phyloP scores from a whole-genome alignment of 2,329 filamentous ascomycete genomes.

The Hymenotorrendiella dingleyae region DNA sequence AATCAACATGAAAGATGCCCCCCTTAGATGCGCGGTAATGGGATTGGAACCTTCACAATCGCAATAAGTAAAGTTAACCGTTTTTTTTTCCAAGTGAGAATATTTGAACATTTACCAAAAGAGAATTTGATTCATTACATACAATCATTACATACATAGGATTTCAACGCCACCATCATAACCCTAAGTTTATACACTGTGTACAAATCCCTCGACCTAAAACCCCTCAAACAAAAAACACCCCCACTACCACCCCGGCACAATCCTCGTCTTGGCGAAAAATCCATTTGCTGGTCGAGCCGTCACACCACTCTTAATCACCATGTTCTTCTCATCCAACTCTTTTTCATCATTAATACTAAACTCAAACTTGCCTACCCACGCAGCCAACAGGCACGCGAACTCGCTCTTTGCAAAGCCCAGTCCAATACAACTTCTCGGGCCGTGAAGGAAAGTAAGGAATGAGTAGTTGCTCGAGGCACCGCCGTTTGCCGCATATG shows the following conservation, averaged over 20 bases:
- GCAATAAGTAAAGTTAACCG: too few species aligned
- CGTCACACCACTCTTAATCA: conserved; percentile 66
- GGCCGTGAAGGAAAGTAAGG: conserved; percentile 81
- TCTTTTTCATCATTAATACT: conserved; percentile 50
- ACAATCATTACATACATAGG: too few species aligned
- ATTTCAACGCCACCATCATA: too few species aligned
- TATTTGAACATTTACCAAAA: too few species aligned
- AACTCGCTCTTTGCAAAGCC: conserved; percentile 80
- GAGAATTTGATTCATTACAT: too few species aligned
- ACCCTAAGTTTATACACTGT: too few species aligned
- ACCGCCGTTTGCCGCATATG: conserved; percentile 45
- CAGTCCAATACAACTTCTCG: conserved; percentile 78
- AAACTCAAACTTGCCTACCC: conserved; percentile 70
- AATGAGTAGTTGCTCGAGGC: conserved; percentile 71
- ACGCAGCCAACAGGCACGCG: conserved; percentile 71
- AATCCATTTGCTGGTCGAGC: conserved; percentile 67
- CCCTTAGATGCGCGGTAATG: too few species aligned
- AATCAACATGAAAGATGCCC: too few species aligned
- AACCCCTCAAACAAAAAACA: not conserved
- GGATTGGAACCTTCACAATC: too few species aligned
- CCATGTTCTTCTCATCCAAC: conserved; percentile 59
- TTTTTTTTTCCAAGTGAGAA: too few species aligned
- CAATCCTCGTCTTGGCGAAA: conserved; percentile 56
- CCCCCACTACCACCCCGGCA: conserved; percentile 59
- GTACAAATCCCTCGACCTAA: not conserved